Percentiles rank a stretch among this genome's conserved stretches.
Conservation (phyloP, 2,329 filamentous ascomycete species). For the Epichloe scottii region DNA sequence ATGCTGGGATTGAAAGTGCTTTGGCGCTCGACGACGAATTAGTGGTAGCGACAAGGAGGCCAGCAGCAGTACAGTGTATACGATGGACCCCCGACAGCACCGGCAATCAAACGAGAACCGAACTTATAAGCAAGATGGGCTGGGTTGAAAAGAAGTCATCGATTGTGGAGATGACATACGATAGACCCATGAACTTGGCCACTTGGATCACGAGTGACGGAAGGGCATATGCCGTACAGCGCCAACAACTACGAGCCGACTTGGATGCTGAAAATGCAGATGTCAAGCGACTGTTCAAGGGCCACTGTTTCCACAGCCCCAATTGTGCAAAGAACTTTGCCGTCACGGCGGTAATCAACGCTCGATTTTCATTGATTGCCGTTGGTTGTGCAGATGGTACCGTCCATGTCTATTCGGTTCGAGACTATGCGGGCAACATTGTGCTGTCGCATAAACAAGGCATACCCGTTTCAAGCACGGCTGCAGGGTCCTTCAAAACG, state of each 20-base stretch:
- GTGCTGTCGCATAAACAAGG: slow-evolving; percentile 70
- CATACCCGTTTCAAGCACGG: slow-evolving; percentile 52
- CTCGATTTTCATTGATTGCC: slow-evolving; percentile 85
- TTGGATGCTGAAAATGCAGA: slow-evolving; percentile 31
- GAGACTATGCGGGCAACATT: slow-evolving; percentile 89
- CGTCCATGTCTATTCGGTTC: slow-evolving; percentile 80
- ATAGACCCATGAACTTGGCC: slow-evolving; percentile 89
- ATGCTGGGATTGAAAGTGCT: slow-evolving; percentile 82
- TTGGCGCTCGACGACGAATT: slow-evolving; percentile 87
- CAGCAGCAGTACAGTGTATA: slow-evolving; percentile 92
- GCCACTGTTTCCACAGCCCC: slow-evolving; percentile 80
- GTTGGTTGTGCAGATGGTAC: slow-evolving; percentile 70
- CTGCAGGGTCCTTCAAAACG: slow-evolving; percentile 60
- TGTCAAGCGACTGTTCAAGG: slow-evolving; percentile 63
- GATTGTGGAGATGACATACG: slow-evolving; percentile 78
- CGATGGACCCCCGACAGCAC: slow-evolving; percentile 78
- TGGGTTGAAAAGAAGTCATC: slow-evolving; percentile 71
- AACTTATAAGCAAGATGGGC: slow-evolving; percentile 74
- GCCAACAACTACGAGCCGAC: slow-evolving; percentile 33
- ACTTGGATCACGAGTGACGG: slow-evolving; percentile 89
- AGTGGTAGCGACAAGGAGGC: slow-evolving; percentile 80
- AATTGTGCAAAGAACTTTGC: slow-evolving; percentile 47
- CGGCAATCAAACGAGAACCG: slow-evolving; percentile 78
- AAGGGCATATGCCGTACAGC: slow-evolving; percentile 80
- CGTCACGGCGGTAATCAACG: slow-evolving; percentile 73